Base-by-base conservation (phyloP, 108 stramenopile genomes). In the Nitzschia putrida region DNA sequence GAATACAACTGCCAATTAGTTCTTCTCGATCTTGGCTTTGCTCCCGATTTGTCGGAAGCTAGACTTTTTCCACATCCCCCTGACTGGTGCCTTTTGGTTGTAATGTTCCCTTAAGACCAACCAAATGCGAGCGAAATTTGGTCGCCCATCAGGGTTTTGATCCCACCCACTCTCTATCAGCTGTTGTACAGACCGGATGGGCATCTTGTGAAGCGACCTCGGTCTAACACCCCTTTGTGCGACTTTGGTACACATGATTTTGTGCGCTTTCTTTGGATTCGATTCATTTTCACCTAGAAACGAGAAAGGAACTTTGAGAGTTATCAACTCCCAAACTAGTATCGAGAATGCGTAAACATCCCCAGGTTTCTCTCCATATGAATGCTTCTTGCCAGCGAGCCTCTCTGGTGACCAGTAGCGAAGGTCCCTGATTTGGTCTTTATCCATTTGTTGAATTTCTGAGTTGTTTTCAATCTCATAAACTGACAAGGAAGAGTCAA, bases 371-470 rank as follows among this genome's bases (percentile, higher is more conserved):
- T 23, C 12, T 23, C 54, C 54, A 5, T 55, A 55, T 18, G 54
- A 50, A 3, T 50, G 16, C 5, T 50, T 50, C 16, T 50, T 50
- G 49, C 20, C 49, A 50, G 18, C 5, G 22, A 55, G 25, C 2
- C 54, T 55, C 25, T 55, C 54, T 13, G 54, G 54, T 2, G 54
- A 55, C 23, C 25, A 24, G 54, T 55, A 55, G 13, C 54, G 54
- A 55, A 55, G 54, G 13, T 34, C 29, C 29, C 4, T 55, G 0
- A 23, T 55, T 10, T 55, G 54, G 12, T 55, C 21, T 5, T 55
- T 13, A 0, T 2, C 23, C 22, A 24, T 4, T 23, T 55, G 54
- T 55, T 23, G 54, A 24, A 23, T 21, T 23, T 55, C 25, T 18
- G 54, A 34, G 29, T 34, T 34, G 29, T 4, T 34, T 34, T 34